Conservation (phyloP, 2,329 filamentous ascomycete species). For the Trichoderma atroviride region DNA sequence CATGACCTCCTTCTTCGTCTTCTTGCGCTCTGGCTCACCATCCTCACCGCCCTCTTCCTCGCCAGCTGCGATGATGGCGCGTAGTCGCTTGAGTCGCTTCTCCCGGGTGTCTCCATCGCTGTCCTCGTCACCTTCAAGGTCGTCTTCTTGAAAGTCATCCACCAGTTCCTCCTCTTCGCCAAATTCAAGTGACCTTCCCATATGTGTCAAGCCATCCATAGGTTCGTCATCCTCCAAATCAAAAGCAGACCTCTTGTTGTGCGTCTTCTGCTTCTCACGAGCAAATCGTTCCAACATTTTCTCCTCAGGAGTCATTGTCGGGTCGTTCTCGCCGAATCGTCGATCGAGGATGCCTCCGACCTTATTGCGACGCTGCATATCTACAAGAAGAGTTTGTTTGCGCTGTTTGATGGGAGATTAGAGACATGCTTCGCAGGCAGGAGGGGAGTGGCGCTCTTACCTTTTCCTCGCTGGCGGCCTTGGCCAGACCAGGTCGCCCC, state of each 20-base stretch:
- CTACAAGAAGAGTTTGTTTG: slow-evolving; percentile 79
- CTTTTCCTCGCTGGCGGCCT: slow-evolving; percentile 83
- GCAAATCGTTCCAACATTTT: slow-evolving; percentile 90
- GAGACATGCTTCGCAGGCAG: neutral
- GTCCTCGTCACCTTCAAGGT: slow-evolving; percentile 63
- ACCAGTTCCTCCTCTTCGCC: slow-evolving; percentile 50
- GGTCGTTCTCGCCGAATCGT: slow-evolving; percentile 94
- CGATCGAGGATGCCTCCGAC: slow-evolving; percentile 90
- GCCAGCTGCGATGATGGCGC: slow-evolving; percentile 48
- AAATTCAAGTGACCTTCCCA: slow-evolving; percentile 73
- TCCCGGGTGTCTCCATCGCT: slow-evolving; percentile 59
- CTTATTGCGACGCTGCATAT: slow-evolving; percentile 88
- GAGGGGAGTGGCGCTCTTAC: slow-evolving; percentile 47
- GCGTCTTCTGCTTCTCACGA: slow-evolving; percentile 76
- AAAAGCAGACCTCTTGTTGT: slow-evolving; percentile 80
- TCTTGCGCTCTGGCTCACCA: slow-evolving; percentile 77
- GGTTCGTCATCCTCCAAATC: slow-evolving; percentile 78
- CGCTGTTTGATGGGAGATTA: slow-evolving; percentile 52
- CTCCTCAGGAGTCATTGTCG: slow-evolving; percentile 90
- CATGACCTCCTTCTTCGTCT: slow-evolving; percentile 96
- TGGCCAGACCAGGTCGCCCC: slow-evolving; percentile 80
- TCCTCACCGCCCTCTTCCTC: slow-evolving; percentile 53
- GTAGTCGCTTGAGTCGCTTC: slow-evolving; percentile 59
- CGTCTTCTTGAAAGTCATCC: slow-evolving; percentile 82
- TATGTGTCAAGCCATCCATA: slow-evolving; percentile 74